These are phyloP conservation scores for Lentinula sp. DNA, from an alignment of 768 basidiomycete species.

Conservation along the genomic window DNA sequence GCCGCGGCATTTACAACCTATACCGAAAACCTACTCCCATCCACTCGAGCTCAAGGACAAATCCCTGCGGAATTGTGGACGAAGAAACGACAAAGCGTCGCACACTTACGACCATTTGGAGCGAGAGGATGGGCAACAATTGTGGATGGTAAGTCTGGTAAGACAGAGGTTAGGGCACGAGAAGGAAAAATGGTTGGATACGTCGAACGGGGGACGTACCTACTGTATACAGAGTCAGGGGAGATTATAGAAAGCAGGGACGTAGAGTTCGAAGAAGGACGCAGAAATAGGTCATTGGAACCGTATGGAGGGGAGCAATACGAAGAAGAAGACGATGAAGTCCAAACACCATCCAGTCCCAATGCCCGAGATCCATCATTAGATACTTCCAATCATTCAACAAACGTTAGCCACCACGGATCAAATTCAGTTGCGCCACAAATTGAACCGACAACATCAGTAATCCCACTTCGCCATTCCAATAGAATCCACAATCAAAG, in stretches of 20 bases:
- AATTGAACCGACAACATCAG: too few relatives aligned
- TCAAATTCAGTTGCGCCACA: too few relatives aligned
- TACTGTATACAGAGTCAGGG: not conserved
- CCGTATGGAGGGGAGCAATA: not conserved
- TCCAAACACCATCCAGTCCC: too few relatives aligned
- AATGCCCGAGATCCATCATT: too few relatives aligned
- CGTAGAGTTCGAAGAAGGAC: not conserved
- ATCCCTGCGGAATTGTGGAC: too few relatives aligned
- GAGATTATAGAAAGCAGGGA: not conserved
- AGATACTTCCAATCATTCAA: too few relatives aligned
- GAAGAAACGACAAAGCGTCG: not conserved
- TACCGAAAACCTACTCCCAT: not conserved
- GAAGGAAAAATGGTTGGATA: not conserved
- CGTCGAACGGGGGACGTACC: not conserved
- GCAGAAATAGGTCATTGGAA: not conserved
- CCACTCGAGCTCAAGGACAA: too few relatives aligned
- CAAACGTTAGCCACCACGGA: too few relatives aligned
- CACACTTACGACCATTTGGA: not conserved
- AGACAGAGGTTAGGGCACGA: too few relatives aligned
- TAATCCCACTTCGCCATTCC: too few relatives aligned
- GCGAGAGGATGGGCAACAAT: not conserved
- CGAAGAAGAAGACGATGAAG: too few relatives aligned
- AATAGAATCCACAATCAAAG: too few relatives aligned
- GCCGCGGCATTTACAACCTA: not conserved
- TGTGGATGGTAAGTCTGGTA: not conserved